Evolutionary conservation across 345 rosid genomes (phyloP).

Genomic region (Eutrema heterophyllum): DNA sequence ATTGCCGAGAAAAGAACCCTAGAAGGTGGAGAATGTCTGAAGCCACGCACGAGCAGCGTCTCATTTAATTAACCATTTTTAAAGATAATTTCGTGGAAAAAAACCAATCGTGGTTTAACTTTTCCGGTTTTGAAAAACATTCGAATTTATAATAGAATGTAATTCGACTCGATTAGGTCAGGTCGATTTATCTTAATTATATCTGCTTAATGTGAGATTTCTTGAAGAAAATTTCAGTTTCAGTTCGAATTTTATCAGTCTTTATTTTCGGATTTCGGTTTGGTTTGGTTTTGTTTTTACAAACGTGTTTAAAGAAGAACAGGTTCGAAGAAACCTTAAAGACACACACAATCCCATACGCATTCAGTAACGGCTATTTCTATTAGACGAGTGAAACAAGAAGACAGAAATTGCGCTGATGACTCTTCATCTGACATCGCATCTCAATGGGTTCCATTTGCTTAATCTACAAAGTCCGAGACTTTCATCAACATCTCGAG

Average conservation of each 20-base stretch:
- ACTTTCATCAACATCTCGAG: conserved; percentile 11
- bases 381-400: conserved; percentile 6
- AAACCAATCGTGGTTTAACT: conserved; percentile 8
- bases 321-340: background rate
- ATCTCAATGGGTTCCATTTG: conserved; percentile 5
- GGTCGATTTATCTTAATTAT: background rate
- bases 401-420: conserved; percentile 15
- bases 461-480: background rate
- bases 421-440: conserved; percentile 21
- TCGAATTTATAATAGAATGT: background rate
- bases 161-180: background rate
- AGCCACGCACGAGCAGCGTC: conserved; percentile 12
- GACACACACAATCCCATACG: conserved; percentile 19
- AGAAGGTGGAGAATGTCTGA: conserved; percentile 22
- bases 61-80: background rate
- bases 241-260: background rate
- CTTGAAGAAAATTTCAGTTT: background rate
- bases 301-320: background rate
- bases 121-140: background rate
- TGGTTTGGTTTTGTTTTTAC: background rate
- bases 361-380: conserved; percentile 25
- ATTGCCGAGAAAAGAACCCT: conserved; percentile 1
- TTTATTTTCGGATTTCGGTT: background rate
- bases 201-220: background rate
- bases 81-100: background rate